Conservation (phyloP, 2,329 filamentous ascomycete genomes). For the Huntiella abstrusa region DNA sequence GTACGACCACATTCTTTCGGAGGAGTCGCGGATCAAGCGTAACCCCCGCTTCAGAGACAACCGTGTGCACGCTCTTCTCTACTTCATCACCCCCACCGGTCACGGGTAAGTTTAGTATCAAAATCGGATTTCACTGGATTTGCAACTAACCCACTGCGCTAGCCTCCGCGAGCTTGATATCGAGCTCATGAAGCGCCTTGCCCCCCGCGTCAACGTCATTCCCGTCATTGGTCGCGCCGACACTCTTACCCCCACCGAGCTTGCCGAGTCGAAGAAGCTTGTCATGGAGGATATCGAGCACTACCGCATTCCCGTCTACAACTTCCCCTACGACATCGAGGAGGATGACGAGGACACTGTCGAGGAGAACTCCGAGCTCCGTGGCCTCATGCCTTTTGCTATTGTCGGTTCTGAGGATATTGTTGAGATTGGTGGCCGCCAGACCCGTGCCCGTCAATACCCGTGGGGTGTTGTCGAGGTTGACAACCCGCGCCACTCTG, state of each 20-base stretch:
- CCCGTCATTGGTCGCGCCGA: constrained; percentile 98
- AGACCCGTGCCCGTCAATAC: constrained; percentile 89
- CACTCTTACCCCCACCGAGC: constrained; percentile 84
- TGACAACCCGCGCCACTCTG: constrained; percentile 95
- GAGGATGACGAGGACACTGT: constrained; percentile 99
- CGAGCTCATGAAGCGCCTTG: constrained; percentile 97
- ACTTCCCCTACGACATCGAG: constrained; percentile 99
- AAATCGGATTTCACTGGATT: not conserved
- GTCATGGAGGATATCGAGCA: constrained; percentile 99
- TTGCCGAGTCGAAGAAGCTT: constrained; percentile 98
- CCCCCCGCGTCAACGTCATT: constrained; percentile 95
- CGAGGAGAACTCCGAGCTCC: constrained; percentile 94
- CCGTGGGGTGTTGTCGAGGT: constrained; percentile 98
- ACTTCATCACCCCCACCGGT: constrained; percentile 97
- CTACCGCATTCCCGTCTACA: constrained; percentile 98
- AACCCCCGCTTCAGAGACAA: constrained; percentile 99
- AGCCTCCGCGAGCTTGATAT: constrained; percentile 98
- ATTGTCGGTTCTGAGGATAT: constrained; percentile 96
- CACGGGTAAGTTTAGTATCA: constrained; percentile 46
- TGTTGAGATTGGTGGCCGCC: constrained; percentile 80
- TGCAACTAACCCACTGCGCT: constrained; percentile 1
- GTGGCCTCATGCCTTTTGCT: constrained; percentile 95
- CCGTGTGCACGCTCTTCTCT: constrained; percentile 91
- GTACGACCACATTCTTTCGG: constrained; percentile 97
- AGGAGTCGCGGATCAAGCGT: constrained; percentile 99